These are phyloP conservation scores for Colletotrichum shisoi DNA, from an alignment of 2,329 filamentous ascomycete species.

Conservation along the genomic window DNA sequence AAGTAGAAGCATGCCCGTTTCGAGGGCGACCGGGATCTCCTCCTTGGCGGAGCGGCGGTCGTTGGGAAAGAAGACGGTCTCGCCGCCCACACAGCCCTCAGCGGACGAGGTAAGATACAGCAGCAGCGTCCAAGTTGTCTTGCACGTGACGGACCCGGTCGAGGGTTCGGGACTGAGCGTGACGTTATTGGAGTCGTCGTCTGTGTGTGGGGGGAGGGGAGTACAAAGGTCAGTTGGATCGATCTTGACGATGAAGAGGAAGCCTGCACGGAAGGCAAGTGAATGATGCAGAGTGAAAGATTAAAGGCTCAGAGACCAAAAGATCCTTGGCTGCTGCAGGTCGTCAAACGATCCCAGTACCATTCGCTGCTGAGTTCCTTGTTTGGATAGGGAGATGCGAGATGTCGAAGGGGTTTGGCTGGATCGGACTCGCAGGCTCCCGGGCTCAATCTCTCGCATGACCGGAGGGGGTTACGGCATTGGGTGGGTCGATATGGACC, in stretches of 20 bases:
- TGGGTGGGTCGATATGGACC: slow-evolving; percentile 26
- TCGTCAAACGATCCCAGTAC: neutral
- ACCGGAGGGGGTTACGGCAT: slow-evolving; percentile 26
- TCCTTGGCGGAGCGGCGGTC: slow-evolving; percentile 64
- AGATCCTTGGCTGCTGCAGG: neutral
- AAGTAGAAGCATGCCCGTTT: slow-evolving; percentile 84
- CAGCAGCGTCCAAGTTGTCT: slow-evolving; percentile 90
- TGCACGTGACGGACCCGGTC: slow-evolving; percentile 55
- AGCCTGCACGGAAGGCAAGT: slow-evolving; percentile 35
- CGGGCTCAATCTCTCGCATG: slow-evolving; percentile 16
- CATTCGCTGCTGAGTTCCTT: slow-evolving; percentile 14
- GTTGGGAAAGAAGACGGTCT: slow-evolving; percentile 90
- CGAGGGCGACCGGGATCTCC: slow-evolving; percentile 75
- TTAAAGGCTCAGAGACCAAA: slow-evolving; percentile 10
- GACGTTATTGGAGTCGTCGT: slow-evolving; percentile 85
- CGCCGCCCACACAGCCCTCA: slow-evolving; percentile 77
- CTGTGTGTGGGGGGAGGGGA: slow-evolving; percentile 53
- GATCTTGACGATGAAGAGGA: slow-evolving; percentile 23
- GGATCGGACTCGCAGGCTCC: slow-evolving; percentile 28
- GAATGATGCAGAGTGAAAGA: slow-evolving; percentile 24
- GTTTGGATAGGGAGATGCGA: slow-evolving; percentile 10
- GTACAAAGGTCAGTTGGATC: slow-evolving; percentile 24
- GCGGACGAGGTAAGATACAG: slow-evolving; percentile 77
- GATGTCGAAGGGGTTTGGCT: slow-evolving; percentile 24
- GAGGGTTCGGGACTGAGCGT: slow-evolving; percentile 43